phyloP scores from a whole-genome alignment of 2,329 filamentous ascomycete species.

The Fusarium metavorans region DNA sequence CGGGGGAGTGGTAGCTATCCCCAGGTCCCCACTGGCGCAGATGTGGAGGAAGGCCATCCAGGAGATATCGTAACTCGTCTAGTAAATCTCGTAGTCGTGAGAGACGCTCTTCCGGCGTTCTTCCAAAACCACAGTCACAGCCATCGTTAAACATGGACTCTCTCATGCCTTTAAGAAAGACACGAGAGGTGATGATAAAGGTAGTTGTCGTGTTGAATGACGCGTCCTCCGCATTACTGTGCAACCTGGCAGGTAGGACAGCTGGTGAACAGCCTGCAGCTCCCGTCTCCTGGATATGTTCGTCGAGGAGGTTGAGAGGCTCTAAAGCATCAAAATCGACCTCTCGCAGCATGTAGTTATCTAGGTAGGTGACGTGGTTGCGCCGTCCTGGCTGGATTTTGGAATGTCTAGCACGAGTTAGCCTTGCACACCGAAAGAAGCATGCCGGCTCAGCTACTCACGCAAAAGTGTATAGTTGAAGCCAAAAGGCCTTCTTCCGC shows the following conservation, averaged over 20 bases:
- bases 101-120: slow-evolving; percentile 7
- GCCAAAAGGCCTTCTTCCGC: slow-evolving; percentile 53
- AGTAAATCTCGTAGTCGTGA: slow-evolving; percentile 42
- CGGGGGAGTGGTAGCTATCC: neutral
- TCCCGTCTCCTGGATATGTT: slow-evolving; percentile 44
- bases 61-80: slow-evolving; percentile 47
- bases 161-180: slow-evolving; percentile 41
- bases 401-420: slow-evolving; percentile 27
- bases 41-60: slow-evolving; percentile 42
- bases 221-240: neutral
- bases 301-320: slow-evolving; percentile 49
- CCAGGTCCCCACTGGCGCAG: slow-evolving; percentile 25
- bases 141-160: slow-evolving; percentile 30
- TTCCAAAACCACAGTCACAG: slow-evolving; percentile 23
- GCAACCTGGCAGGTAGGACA: slow-evolving; percentile 5
- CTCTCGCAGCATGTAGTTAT: slow-evolving; percentile 43
- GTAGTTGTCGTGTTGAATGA: slow-evolving; percentile 41
- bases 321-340: slow-evolving; percentile 49
- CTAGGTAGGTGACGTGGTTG: slow-evolving; percentile 44
- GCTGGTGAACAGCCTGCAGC: slow-evolving; percentile 10
- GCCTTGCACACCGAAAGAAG: too few relatives aligned
- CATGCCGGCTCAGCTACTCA: neutral
- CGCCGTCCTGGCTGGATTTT: slow-evolving; percentile 37
- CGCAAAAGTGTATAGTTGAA: slow-evolving; percentile 50
- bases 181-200: slow-evolving; percentile 46